Conservation (phyloP, 352 stramenopile genomes). For the Phytopythium montanum region DNA sequence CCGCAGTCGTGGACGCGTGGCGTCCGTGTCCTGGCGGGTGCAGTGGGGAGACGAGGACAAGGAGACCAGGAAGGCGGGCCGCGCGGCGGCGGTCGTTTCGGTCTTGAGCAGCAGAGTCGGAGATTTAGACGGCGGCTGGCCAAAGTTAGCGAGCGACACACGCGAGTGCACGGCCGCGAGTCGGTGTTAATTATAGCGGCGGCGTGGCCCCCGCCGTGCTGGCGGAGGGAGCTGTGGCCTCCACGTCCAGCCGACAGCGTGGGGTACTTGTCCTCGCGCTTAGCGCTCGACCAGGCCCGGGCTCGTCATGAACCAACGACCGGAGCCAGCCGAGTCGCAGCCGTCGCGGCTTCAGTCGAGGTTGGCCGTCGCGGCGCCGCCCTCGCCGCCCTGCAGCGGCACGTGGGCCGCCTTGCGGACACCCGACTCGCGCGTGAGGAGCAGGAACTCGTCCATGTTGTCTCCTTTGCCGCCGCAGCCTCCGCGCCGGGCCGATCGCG, state of each 20-base stretch:
- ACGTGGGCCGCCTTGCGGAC: conserved; percentile 22
- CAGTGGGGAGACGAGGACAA: neutral
- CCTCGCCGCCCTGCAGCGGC: conserved; percentile 25
- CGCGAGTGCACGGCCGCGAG: neutral
- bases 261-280: conserved; percentile 20
- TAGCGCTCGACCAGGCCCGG: conserved; percentile 31
- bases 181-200: conserved; percentile 1
- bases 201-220: neutral
- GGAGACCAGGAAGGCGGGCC: too few relatives aligned
- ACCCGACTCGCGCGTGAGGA: conserved; percentile 10
- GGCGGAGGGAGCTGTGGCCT: neutral
- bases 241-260: neutral
- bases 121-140: neutral
- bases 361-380: conserved; percentile 4
- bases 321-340: conserved; percentile 30
- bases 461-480: conserved; percentile 27
- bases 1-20: neutral
- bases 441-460: conserved; percentile 17
- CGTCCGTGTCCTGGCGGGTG: neutral
- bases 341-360: conserved; percentile 2
- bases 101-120: neutral
- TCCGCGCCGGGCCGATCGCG: conserved; percentile 39
- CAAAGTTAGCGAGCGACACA: neutral
- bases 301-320: conserved; percentile 41
- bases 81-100: neutral